Evolutionary conservation across 768 basidiomycete genomes (phyloP).

Genomic region (Cyathus striatus): DNA sequence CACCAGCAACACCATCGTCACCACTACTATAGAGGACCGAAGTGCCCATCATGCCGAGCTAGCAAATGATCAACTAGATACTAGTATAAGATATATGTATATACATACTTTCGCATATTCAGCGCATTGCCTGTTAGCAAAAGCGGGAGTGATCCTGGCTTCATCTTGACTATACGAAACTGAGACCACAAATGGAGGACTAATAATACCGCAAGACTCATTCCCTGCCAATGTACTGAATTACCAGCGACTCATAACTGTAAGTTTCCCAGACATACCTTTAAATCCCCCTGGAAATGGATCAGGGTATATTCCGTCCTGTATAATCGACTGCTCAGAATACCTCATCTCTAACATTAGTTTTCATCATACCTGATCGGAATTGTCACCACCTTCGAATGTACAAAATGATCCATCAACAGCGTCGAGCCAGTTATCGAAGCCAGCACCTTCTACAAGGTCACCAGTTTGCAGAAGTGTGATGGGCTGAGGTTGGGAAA

Average conservation of each 20-base stretch:
- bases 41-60: constrained; percentile 57
- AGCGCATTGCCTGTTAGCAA: constrained; percentile 38
- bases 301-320: constrained; percentile 27
- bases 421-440: constrained; percentile 45
- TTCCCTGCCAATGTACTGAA: constrained; percentile 13
- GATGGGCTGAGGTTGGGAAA: constrained; percentile 33
- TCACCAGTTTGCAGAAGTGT: constrained; percentile 43
- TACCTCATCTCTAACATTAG: not conserved
- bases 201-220: constrained; percentile 33
- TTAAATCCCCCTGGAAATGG: constrained; percentile 25
- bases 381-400: constrained; percentile 41
- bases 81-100: not conserved
- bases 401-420: constrained; percentile 41
- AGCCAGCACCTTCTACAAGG: constrained; percentile 37
- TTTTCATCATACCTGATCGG: constrained; percentile 13
- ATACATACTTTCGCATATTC: constrained; percentile 37
- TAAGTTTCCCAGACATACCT: constrained; percentile 9
- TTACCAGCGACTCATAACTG: not conserved
- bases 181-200: constrained; percentile 37
- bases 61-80: not conserved
- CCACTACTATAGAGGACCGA: constrained; percentile 57
- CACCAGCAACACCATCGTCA: constrained; percentile 48
- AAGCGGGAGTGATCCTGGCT: constrained; percentile 29
- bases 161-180: constrained; percentile 41
- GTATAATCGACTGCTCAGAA: not conserved